phyloP scores from a whole-genome alignment of 176 grass and related monocot genomes.

The Rhynchospora pubera region DNA sequence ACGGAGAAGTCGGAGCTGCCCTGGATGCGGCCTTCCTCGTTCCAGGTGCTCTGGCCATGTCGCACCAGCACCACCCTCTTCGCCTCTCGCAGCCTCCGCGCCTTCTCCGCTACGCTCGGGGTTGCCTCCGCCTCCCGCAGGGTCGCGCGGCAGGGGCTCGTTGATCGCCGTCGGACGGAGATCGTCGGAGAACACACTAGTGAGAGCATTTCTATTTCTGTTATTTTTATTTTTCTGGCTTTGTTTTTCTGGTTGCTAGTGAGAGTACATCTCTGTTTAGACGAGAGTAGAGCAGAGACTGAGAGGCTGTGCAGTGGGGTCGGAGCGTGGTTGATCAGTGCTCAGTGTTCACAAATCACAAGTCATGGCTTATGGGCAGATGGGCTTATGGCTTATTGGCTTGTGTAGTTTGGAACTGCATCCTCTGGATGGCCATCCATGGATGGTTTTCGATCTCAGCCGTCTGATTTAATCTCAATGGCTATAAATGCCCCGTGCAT shows the following conservation, averaged over 20 bases:
- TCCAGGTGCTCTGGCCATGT: constrained; percentile 99
- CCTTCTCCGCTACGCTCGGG: not conserved
- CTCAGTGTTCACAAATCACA: not conserved
- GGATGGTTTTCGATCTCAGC: too few species aligned
- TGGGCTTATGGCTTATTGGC: too few species aligned
- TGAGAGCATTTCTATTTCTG: not conserved
- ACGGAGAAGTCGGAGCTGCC: constrained; percentile 78
- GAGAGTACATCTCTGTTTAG: too few species aligned
- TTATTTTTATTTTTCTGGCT: not conserved
- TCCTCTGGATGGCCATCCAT: too few species aligned
- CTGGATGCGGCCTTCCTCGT: constrained; percentile 90
- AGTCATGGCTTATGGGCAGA: too few species aligned
- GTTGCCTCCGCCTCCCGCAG: constrained; percentile 29
- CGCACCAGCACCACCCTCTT: constrained; percentile 91
- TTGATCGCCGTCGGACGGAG: not conserved
- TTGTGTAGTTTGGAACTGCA: not conserved
- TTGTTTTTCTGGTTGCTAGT: not conserved
- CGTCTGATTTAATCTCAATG: too few species aligned
- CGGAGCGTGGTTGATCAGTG: too few species aligned
- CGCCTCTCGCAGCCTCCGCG: constrained; percentile 38
- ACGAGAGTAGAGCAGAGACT: too few species aligned
- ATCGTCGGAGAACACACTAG: not conserved
- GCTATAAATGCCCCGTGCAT: too few species aligned
- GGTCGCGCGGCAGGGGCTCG: constrained; percentile 28
- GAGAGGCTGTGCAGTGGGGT: not conserved